Percentiles rank a stretch among this genome's conserved stretches.
phyloP scores from a whole-genome alignment of 257 asterid genomes.

The Handroanthus guayacan region DNA sequence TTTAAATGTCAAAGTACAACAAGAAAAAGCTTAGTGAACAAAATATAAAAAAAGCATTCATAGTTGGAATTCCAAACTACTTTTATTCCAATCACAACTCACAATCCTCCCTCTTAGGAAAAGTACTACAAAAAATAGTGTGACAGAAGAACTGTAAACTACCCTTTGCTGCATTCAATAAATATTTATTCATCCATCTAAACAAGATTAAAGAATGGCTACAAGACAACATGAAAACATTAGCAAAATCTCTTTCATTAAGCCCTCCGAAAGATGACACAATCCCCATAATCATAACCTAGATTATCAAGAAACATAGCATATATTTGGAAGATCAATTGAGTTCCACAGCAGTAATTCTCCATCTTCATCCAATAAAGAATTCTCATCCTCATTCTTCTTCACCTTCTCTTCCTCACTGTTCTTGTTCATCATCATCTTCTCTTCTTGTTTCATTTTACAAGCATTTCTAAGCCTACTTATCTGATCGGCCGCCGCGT shows the following conservation, averaged over 20 bases:
- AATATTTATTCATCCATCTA: background rate
- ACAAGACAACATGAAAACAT: slow-evolving; percentile 4
- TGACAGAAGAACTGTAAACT: background rate
- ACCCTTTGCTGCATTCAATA: background rate
- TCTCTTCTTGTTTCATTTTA: slow-evolving; percentile 40
- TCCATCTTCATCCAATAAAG: slow-evolving; percentile 10
- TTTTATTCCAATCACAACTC: no score
- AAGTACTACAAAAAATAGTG: no score
- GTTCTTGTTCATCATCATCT: slow-evolving; percentile 3
- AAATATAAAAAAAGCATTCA: no score
- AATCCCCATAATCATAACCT: background rate
- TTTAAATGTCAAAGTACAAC: no score
- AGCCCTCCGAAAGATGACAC: slow-evolving; percentile 21
- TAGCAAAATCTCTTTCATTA: slow-evolving; percentile 14
- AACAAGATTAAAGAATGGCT: slow-evolving; percentile 31
- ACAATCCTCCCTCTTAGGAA: no score
- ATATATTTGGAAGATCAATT: slow-evolving; percentile 53
- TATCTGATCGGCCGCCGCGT: slow-evolving; percentile 46
- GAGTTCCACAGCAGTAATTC: slow-evolving; percentile 53
- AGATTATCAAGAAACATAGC: slow-evolving; percentile 36
- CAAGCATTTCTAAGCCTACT: slow-evolving; percentile 58
- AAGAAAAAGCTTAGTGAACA: no score
- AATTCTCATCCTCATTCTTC: background rate
- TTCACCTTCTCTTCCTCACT: slow-evolving; percentile 6
- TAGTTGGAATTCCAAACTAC: no score